Evolutionary conservation across 2,329 filamentous ascomycete species (phyloP), one percentile per base, ranked within the genome.

Genomic region (Botryotinia globosa): DNA sequence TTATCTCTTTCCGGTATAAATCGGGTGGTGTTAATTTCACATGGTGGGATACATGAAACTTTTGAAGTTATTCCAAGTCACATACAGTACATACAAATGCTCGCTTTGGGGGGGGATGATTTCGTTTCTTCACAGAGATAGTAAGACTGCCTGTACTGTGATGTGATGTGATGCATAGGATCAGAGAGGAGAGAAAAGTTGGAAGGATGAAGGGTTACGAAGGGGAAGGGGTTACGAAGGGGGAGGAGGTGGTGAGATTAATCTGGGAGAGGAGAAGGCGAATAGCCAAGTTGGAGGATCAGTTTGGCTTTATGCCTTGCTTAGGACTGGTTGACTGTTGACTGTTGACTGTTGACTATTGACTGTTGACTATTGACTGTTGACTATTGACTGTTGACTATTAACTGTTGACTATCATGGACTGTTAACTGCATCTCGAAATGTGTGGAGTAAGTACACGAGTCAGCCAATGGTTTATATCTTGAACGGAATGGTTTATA

Each of bases 301-400:
- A 34, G 37, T 67, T 29, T 67, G 54, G 45, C 54, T 67, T 25
- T 67, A 20, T 65, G 44, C 42, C 63, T 29, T 54, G 18, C n/a
- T 56, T 56, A 22, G 63, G 29, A 65, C 62, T 67, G 64, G 45
- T 42, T 56, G 65, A 37, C 44, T 25, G 45, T 56, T 42, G 65
- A 39, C 29, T 54, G n/a, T n/a, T n/a, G n/a, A n/a, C n/a, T n/a
- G n/a, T n/a, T n/a, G n/a, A n/a, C n/a, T n/a, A n/a, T n/a, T n/a
- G n/a, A n/a, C n/a, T n/a, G n/a, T n/a, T n/a, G n/a, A n/a, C n/a
- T n/a, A n/a, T n/a, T n/a, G n/a, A n/a, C n/a, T n/a, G n/a, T n/a
- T n/a, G n/a, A n/a, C n/a, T n/a, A n/a, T 42, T 56, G 64, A 37
- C 44, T 25, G 45, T 56, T 42, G 65, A 39, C 29, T 54, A n/a